Evolutionary conservation across 148 eudicot genomes (phyloP).

Genomic region (Cornus suecica): DNA sequence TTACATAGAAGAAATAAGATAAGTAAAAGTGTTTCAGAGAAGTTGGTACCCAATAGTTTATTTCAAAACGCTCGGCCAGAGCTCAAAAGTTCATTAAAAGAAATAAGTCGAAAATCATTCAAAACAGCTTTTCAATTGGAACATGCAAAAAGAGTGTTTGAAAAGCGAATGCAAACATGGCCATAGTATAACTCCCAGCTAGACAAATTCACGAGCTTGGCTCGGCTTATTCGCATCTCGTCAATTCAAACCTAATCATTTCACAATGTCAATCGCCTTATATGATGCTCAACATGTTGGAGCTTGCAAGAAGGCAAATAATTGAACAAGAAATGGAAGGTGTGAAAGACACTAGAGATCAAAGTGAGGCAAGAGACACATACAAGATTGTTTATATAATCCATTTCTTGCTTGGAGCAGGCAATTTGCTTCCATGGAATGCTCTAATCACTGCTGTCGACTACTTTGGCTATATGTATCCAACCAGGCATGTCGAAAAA

Average conservation of each 20-base stretch:
- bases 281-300: slow-evolving; percentile 1
- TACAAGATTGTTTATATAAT: slow-evolving; percentile 60
- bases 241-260: slow-evolving; percentile 2
- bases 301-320: slow-evolving; percentile 14
- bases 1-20: too few species aligned
- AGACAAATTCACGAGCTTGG: background rate
- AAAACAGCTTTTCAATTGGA: too few species aligned
- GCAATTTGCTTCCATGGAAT: slow-evolving; percentile 95
- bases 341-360: slow-evolving; percentile 25
- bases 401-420: slow-evolving; percentile 84
- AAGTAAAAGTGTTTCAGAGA: too few species aligned
- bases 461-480: slow-evolving; percentile 65
- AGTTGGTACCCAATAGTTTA: too few species aligned
- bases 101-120: too few species aligned
- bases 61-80: too few species aligned
- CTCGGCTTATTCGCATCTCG: background rate
- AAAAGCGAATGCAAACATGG: too few species aligned
- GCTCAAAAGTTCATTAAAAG: too few species aligned
- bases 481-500: slow-evolving; percentile 55
- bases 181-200: background rate
- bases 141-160: too few species aligned
- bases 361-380: slow-evolving; percentile 45
- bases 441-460: slow-evolving; percentile 83
- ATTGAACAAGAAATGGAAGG: slow-evolving; percentile 30
- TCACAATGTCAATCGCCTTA: background rate